A percentile compares a stretch with the other conserved stretches of the same genome.
Evolutionary conservation across 2,329 filamentous ascomycete species (phyloP).

Genomic region (Purpureocillium takamizusanense): DNA sequence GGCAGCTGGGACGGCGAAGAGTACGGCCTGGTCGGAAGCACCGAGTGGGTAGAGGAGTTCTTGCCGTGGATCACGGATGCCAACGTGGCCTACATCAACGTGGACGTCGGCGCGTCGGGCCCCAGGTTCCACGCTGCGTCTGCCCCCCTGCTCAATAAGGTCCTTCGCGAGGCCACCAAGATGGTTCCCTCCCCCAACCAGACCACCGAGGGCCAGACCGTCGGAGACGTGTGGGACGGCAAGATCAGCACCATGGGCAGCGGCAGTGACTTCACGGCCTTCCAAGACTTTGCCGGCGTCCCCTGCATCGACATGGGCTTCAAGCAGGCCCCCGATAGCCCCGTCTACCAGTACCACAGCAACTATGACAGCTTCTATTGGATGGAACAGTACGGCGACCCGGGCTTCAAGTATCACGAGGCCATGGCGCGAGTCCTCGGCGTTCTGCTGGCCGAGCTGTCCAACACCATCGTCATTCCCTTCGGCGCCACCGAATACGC

Average conservation of each 20-base stretch:
- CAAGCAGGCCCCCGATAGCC: conserved; percentile 27
- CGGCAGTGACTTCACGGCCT: conserved; percentile 66
- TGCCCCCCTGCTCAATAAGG: conserved; percentile 66
- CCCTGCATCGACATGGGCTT: conserved; percentile 59
- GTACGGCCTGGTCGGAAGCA: conserved; percentile 77
- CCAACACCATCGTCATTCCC: conserved; percentile 52
- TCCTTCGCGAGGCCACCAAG: conserved; percentile 58
- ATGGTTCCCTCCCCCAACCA: conserved; percentile 67
- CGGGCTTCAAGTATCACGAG: conserved; percentile 55
- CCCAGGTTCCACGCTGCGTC: conserved; percentile 55
- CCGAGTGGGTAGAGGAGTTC: conserved; percentile 90
- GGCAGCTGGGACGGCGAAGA: conserved; percentile 78
- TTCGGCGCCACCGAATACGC: conserved; percentile 60
- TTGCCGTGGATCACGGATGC: conserved; percentile 67
- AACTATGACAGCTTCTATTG: conserved; percentile 89
- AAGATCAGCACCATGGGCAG: conserved; percentile 58
- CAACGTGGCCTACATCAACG: conserved; percentile 76
- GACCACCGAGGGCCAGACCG: conserved; percentile 60
- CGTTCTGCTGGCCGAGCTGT: conserved; percentile 50
- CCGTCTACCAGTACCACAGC: conserved; percentile 76
- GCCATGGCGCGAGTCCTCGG: conserved; percentile 58
- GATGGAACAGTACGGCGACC: conserved; percentile 77
- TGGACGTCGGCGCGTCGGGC: conserved; percentile 66
- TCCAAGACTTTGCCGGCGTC: conserved; percentile 63
- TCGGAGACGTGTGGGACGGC: conserved; percentile 60